phyloP scores from a whole-genome alignment of 2,329 filamentous ascomycete species.

The Triangularia setosa region DNA sequence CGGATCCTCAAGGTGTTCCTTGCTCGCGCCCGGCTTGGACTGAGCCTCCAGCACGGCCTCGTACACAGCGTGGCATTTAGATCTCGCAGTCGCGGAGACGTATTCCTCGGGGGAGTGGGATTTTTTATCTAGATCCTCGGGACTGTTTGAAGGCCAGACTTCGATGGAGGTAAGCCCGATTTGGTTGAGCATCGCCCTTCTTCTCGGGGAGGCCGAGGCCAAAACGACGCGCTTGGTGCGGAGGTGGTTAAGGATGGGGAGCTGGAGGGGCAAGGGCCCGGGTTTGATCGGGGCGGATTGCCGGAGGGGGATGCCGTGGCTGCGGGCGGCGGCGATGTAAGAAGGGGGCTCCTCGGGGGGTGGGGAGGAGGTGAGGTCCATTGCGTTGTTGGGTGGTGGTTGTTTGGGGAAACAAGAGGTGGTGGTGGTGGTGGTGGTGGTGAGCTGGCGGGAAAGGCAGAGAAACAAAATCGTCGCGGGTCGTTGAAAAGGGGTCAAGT shows the following conservation, averaged over 20 bases:
- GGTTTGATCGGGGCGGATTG: conserved; percentile 41
- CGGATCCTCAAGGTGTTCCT: conserved; percentile 54
- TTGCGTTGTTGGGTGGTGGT: conserved; percentile 9
- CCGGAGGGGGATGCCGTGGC: conserved; percentile 35
- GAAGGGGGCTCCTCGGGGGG: conserved; percentile 40
- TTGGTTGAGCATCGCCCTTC: conserved; percentile 79
- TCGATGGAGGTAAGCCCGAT: conserved; percentile 63
- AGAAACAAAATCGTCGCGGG: background rate
- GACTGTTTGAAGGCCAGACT: conserved; percentile 74
- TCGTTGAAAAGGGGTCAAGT: background rate
- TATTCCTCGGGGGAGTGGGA: conserved; percentile 80
- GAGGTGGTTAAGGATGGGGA: conserved; percentile 75
- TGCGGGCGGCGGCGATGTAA: conserved; percentile 40
- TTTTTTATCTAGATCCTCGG: conserved; percentile 79
- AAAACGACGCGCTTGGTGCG: conserved; percentile 79
- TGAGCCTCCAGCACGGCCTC: conserved; percentile 37
- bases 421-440: background rate
- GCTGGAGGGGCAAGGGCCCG: conserved; percentile 64
- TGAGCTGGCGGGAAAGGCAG: background rate
- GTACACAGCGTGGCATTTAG: conserved; percentile 77
- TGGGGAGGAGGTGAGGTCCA: conserved; percentile 25
- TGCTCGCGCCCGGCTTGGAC: conserved; percentile 29
- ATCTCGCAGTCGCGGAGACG: conserved; percentile 77
- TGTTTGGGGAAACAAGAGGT: background rate
- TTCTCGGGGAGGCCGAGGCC: conserved; percentile 81